These are phyloP conservation scores for Pyrenochaeta sp. DNA, from an alignment of 2,329 filamentous ascomycete genomes.

Conservation along the genomic window DNA sequence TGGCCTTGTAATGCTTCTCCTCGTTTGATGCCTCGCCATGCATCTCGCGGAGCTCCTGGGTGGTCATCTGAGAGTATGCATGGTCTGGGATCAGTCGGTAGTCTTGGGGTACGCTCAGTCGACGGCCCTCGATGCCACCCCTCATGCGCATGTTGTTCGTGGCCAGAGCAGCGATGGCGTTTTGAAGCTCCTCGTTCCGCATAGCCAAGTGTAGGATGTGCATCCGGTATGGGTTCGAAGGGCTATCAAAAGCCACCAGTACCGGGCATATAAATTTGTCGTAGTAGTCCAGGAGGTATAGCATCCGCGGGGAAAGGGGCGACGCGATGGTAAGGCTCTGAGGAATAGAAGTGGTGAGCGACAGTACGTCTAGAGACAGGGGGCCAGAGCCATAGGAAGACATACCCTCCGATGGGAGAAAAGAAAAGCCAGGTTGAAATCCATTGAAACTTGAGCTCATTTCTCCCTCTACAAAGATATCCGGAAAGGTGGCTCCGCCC, in stretches of 20 bases:
- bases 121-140: slow-evolving; percentile 64
- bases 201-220: slow-evolving; percentile 82
- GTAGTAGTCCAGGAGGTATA: slow-evolving; percentile 92
- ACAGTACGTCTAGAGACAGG: slow-evolving; percentile 47
- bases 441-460: slow-evolving; percentile 49
- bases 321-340: slow-evolving; percentile 61
- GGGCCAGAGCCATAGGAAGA: slow-evolving; percentile 51
- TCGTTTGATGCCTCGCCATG: slow-evolving; percentile 70
- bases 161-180: slow-evolving; percentile 88
- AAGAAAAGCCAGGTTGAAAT: slow-evolving; percentile 50
- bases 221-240: slow-evolving; percentile 81
- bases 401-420: slow-evolving; percentile 52
- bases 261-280: slow-evolving; percentile 90
- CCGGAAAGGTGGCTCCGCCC: slow-evolving; percentile 46
- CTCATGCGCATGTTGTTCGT: slow-evolving; percentile 92
- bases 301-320: slow-evolving; percentile 77
- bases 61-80: slow-evolving; percentile 48
- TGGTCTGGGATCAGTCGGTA: slow-evolving; percentile 46
- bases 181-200: slow-evolving; percentile 83
- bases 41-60: slow-evolving; percentile 49
- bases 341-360: slow-evolving; percentile 53
- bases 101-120: slow-evolving; percentile 42
- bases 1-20: slow-evolving; percentile 84
- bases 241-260: slow-evolving; percentile 89
- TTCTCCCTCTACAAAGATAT: slow-evolving; percentile 51